Conservation (phyloP, 257 asterid genomes). For the Nicotiana attenuata region DNA sequence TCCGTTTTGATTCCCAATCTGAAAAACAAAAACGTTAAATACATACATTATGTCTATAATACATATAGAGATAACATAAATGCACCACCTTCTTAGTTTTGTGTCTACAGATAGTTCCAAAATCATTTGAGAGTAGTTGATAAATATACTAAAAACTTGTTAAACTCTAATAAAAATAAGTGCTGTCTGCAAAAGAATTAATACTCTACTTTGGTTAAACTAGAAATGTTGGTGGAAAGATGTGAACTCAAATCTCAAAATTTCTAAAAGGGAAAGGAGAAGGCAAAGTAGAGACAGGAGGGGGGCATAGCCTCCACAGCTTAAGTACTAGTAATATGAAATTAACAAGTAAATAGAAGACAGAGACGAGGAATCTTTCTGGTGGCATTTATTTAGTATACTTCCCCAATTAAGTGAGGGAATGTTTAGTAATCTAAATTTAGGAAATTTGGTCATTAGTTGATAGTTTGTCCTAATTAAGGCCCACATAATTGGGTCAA, state of each 20-base stretch:
- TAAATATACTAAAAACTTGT: not conserved
- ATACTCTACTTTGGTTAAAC: not conserved
- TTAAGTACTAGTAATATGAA: not conserved
- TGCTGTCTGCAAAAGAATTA: not conserved
- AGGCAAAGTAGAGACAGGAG: not conserved
- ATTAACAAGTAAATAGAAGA: constrained; percentile 11
- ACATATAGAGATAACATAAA: not conserved
- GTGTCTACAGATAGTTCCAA: constrained; percentile 10
- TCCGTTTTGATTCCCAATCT: not conserved
- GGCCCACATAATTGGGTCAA: constrained; percentile 30
- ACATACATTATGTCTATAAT: not conserved
- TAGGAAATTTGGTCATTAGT: not conserved
- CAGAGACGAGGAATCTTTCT: constrained; percentile 40
- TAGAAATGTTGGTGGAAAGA: not conserved
- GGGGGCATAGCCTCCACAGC: not conserved
- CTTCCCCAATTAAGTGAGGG: constrained; percentile 12
- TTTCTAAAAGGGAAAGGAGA: not conserved
- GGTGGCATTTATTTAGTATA: constrained; percentile 23
- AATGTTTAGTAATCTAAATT: constrained; percentile 16
- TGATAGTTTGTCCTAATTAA: constrained; percentile 11
- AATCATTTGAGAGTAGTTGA: not conserved
- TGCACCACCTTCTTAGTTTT: not conserved
- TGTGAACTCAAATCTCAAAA: constrained; percentile 10
- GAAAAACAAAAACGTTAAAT: not conserved
- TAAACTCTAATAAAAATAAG: not conserved